Conservation (phyloP, 352 stramenopile genomes). For the Globisporangium spinosum region DNA sequence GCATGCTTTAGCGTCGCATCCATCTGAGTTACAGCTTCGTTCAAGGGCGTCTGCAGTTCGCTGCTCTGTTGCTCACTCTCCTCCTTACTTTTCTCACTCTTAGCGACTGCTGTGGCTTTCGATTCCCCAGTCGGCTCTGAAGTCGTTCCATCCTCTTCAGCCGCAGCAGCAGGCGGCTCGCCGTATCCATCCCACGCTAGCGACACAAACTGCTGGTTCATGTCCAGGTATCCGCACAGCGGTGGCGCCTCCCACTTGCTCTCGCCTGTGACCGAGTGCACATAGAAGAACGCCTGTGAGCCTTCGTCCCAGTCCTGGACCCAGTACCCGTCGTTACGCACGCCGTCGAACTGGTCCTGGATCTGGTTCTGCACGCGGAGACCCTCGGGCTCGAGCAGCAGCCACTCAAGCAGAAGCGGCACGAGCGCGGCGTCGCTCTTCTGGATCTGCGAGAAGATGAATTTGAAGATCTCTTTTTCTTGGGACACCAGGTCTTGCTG, state of each 20-base stretch:
- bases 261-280: slow-evolving; percentile 49
- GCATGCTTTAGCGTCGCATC: slow-evolving; percentile 25
- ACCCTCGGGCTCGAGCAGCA: slow-evolving; percentile 68
- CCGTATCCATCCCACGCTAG: slow-evolving; percentile 19
- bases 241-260: slow-evolving; percentile 59
- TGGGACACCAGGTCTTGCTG: slow-evolving; percentile 65
- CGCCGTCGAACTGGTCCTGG: slow-evolving; percentile 46
- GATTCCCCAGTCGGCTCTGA: not conserved
- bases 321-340: slow-evolving; percentile 50
- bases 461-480: slow-evolving; percentile 59
- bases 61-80: not conserved
- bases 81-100: not conserved
- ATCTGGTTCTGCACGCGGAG: slow-evolving; percentile 61
- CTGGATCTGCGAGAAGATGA: slow-evolving; percentile 59
- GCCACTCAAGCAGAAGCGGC: slow-evolving; percentile 68
- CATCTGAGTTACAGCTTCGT: slow-evolving; percentile 30
- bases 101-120: not conserved
- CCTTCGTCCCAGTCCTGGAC: slow-evolving; percentile 62
- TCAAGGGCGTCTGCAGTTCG: slow-evolving; percentile 3
- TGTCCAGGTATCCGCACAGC: slow-evolving; percentile 51
- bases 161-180: not conserved
- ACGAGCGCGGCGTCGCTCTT: slow-evolving; percentile 54
- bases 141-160: not conserved
- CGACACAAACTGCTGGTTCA: slow-evolving; percentile 51
- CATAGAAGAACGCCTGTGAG: slow-evolving; percentile 60